These are phyloP conservation scores for Hymenotorrendiella dingleyae DNA, from an alignment of 2,329 filamentous ascomycete species.

Conservation along the genomic window DNA sequence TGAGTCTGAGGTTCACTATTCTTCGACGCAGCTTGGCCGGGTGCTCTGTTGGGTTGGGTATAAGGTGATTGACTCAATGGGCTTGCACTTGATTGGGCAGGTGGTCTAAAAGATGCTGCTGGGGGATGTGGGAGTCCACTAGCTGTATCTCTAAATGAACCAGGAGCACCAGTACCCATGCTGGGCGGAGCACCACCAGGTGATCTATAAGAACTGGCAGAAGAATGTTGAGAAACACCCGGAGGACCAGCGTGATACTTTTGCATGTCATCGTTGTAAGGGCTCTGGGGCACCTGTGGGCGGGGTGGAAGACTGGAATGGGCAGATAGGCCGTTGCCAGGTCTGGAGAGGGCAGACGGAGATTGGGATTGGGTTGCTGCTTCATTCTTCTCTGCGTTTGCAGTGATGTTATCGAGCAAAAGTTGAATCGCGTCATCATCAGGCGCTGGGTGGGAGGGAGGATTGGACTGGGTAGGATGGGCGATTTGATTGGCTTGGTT, in stretches of 20 bases:
- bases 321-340: conserved; percentile 23
- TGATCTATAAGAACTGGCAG: conserved; percentile 26
- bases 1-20: conserved; percentile 20
- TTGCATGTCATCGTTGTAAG: conserved; percentile 23
- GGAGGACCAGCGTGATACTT: conserved; percentile 28
- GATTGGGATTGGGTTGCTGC: conserved; percentile 12
- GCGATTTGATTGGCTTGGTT: conserved; percentile 9
- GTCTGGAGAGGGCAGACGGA: conserved; percentile 22
- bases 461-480: conserved; percentile 14
- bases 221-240: conserved; percentile 22
- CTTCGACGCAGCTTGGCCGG: conserved; percentile 15
- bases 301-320: conserved; percentile 33
- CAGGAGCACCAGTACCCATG: conserved; percentile 30
- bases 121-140: conserved; percentile 31
- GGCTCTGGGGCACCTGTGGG: conserved; percentile 28
- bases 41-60: conserved; percentile 16
- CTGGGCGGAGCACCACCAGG: conserved; percentile 23
- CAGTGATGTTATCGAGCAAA: conserved; percentile 33
- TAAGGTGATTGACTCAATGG: conserved; percentile 21
- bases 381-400: conserved; percentile 32
- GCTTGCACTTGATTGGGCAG: conserved; percentile 17
- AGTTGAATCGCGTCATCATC: conserved; percentile 33
- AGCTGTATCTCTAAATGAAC: conserved; percentile 30
- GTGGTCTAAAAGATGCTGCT: conserved; percentile 25
- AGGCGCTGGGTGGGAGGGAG: conserved; percentile 14